Base-by-base conservation (phyloP, 176 grass and related monocot species). In the Panicum miliaceum region DNA sequence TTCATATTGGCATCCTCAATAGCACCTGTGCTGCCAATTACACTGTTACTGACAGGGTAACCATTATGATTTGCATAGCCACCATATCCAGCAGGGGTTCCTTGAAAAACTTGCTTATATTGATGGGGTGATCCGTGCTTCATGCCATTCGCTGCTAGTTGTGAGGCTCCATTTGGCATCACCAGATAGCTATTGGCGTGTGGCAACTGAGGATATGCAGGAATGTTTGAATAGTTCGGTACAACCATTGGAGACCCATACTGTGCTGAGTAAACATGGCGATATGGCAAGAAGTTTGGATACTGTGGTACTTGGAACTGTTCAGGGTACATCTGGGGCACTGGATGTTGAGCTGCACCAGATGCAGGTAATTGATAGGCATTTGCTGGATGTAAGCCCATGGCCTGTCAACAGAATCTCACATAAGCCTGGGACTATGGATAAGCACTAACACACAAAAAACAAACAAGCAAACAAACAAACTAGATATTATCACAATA, bases 281-380 rank as follows among this genome's bases (percentile, higher is more conserved):
- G 92, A 87, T 84, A 94, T 58, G 89, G 84, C 59, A 94, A 82
- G 38, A 91, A 87, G 79, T 94, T 94, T 59, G 92, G 86, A 84
- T 90, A 91, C 6, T 88, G 92, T 83, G 82, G 48, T 51, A 90
- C 81, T 80, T 87, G 89, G 64, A 89, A 82, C n/a, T 89, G 92
- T 79, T 88, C 86, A 45, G 67, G 81, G 56, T 87, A 94, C 81
- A 94, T 86, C 40, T 94, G 92, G 23, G 89, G 47, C 76, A 89
- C 66, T 18, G 73, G 45, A 53, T 89, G 89, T 56, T 84, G 86
- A 81, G 68, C 36, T 79, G 81, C 42, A 79, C 43, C 67, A 77
- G 77, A 63, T 69, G 75, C 73, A 82, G 88, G 81, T 19, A 86
- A 74, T 53, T 86, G 89, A 61, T 79, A 79, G 81, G 27, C 62